Evolutionary conservation across 2,329 filamentous ascomycete genomes (phyloP), one percentile per base, ranked within the genome.

Genomic region (Botrytis sinoallii): DNA sequence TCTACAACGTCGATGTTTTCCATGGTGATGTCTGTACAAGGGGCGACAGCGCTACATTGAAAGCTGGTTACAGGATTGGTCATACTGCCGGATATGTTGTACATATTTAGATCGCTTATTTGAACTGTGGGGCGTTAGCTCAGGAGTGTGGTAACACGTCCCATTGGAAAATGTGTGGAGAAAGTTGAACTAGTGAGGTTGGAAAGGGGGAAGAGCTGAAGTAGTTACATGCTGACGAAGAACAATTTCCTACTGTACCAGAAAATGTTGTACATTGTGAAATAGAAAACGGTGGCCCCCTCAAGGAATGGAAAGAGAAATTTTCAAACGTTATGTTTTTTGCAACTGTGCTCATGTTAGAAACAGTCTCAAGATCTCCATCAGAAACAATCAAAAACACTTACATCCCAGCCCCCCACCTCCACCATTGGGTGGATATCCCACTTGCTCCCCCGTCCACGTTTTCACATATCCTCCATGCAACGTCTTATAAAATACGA

Each of bases 391-490:
- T 4, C 12, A 44, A 35, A 38, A 29, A 29, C 8, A 71, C 69
- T 64, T 29, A 71, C 69, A 83, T 12, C 88, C 88, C 0, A 85
- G 77, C 3, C 88, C 88, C 20, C 86, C 88, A 18, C 88, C 88
- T 3, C 87, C 88, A 38, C 88, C 88, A 76, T 90, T 90, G 1
- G 87, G 88, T 3, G 86, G 86, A 71, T 84, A 86, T 29, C 86
- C 85, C 44, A 83, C 82, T 60, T 83, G 83, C 12, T 85, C 81
- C 29, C 86, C 87, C 0, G 86, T 87, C 88, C 88, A 90, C 0
- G 87, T 89, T 81, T 90, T 90, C 73, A 89, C 79, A 76, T 88
- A 88, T 16, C 57, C 69, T 64, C 69, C 61, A 59, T 72, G 70
- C 44, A 72, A 67, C 8, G 70, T 72, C 61, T 67, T 67, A 32